phyloP scores from a whole-genome alignment of 2,329 filamentous ascomycete genomes.

The Ophiocordyceps robertsii region DNA sequence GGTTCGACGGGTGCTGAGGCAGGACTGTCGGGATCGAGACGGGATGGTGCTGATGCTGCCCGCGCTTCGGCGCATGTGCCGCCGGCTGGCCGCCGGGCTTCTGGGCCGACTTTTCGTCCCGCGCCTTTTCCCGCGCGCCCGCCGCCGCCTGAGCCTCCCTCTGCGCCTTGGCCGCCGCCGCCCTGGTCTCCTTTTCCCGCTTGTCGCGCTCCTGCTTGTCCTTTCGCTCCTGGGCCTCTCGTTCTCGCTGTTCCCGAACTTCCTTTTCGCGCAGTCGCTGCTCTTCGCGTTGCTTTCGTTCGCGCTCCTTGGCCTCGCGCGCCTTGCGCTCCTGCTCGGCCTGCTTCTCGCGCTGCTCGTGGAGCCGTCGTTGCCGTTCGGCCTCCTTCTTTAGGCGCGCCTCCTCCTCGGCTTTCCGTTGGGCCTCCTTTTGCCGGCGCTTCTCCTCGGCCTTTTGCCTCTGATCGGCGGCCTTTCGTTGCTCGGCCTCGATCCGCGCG shows the following conservation, averaged over 20 bases:
- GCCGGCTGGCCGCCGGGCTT: constrained; percentile 22
- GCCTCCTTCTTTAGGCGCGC: constrained; percentile 74
- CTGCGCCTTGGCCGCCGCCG: constrained; percentile 39
- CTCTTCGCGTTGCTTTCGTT: constrained; percentile 78
- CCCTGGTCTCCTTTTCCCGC: constrained; percentile 43
- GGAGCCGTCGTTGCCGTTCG: constrained; percentile 63
- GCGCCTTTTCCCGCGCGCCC: constrained; percentile 49
- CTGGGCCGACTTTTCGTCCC: constrained; percentile 39
- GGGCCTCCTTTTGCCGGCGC: constrained; percentile 78
- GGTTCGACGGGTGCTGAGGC: constrained; percentile 46
- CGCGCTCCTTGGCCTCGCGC: constrained; percentile 48
- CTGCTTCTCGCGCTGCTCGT: constrained; percentile 77
- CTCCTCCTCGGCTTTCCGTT: constrained; percentile 82
- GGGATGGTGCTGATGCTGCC: constrained; percentile 25
- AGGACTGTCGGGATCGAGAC: constrained; percentile 32
- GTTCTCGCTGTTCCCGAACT: constrained; percentile 54
- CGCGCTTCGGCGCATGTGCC: constrained; percentile 8
- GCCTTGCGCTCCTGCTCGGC: constrained; percentile 72
- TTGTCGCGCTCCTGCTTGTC: constrained; percentile 51
- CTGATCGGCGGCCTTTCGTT: constrained; percentile 68
- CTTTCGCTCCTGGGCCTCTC: constrained; percentile 51
- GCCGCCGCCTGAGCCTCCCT: constrained; percentile 40
- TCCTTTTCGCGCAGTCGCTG: constrained; percentile 70
- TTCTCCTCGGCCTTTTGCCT: constrained; percentile 77
- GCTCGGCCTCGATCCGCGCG: constrained; percentile 60